Evolutionary conservation across 495 filamentous ascomycete species (phyloP).

Genomic region (Platismatia glauca): DNA sequence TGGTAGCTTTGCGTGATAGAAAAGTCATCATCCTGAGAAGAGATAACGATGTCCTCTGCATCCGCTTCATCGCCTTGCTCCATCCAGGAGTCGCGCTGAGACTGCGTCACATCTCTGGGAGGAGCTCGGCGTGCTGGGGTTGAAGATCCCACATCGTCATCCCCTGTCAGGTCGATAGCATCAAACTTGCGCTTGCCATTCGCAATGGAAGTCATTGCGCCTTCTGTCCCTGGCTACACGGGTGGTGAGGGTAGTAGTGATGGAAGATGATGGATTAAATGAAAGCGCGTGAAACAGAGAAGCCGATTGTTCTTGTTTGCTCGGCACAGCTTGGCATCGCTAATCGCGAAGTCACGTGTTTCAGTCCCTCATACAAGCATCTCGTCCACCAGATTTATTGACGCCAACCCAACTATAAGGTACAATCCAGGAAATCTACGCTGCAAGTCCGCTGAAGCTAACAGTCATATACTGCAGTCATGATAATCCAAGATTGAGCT

Average conservation of each 20-base stretch:
- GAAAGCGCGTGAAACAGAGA: not conserved
- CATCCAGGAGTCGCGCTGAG: slow-evolving; percentile 22
- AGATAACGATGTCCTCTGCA: slow-evolving; percentile 29
- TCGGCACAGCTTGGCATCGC: not conserved
- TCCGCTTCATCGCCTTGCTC: slow-evolving; percentile 24
- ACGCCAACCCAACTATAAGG: too few relatives aligned
- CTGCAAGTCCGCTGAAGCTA: not conserved
- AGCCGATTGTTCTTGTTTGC: not conserved
- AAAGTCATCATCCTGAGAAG: slow-evolving; percentile 38
- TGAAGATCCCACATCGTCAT: slow-evolving; percentile 24
- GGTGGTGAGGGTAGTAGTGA: too few relatives aligned
- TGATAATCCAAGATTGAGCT: not conserved
- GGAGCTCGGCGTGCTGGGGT: slow-evolving; percentile 3
- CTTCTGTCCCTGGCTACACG: not conserved
- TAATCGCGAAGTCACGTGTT: not conserved
- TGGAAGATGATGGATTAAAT: not conserved
- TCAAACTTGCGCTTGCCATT: slow-evolving; percentile 14
- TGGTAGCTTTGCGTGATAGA: slow-evolving; percentile 36
- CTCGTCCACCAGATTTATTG: too few relatives aligned
- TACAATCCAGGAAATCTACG: not conserved
- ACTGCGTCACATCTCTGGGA: slow-evolving; percentile 18
- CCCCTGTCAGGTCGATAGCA: slow-evolving; percentile 40
- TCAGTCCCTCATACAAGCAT: too few relatives aligned
- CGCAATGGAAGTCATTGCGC: not conserved
- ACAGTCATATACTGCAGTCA: not conserved